These are phyloP conservation scores for Sutorius eximius DNA, from an alignment of 1,284 basidiomycete species.

Conservation along the genomic window DNA sequence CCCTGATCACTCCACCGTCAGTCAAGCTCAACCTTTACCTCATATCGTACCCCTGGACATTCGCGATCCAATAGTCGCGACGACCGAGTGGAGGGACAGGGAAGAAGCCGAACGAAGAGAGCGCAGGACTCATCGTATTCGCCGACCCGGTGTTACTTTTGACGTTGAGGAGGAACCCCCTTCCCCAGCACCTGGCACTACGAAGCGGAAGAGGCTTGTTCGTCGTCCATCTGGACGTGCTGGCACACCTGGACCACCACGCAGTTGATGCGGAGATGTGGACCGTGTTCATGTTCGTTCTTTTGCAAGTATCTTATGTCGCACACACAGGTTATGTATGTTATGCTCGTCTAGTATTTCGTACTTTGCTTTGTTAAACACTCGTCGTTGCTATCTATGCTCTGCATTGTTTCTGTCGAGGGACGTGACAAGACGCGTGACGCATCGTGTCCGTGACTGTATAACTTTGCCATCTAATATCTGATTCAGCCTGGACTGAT, in stretches of 20 bases:
- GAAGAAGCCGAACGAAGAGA: conserved; percentile 43
- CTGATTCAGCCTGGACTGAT: background rate
- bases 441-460: conserved; percentile 28
- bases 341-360: conserved; percentile 33
- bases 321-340: conserved; percentile 28
- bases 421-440: conserved; percentile 30
- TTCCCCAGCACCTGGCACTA: conserved; percentile 30
- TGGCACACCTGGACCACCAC: conserved; percentile 27
- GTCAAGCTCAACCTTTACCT: conserved; percentile 46
- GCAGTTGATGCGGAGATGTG: conserved; percentile 11
- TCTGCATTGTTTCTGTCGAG: background rate
- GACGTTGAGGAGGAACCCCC: conserved; percentile 57
- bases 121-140: conserved; percentile 47
- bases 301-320: conserved; percentile 28
- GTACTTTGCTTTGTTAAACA: conserved; percentile 21
- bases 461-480: background rate
- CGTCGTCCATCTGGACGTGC: conserved; percentile 33
- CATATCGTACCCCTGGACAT: conserved; percentile 56
- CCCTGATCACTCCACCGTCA: conserved; percentile 66
- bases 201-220: conserved; percentile 28
- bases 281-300: conserved; percentile 1
- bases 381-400: conserved; percentile 19
- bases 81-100: conserved; percentile 63
- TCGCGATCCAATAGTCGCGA: conserved; percentile 61
- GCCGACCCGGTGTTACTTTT: conserved; percentile 69